Percentiles rank a stretch among this genome's conserved stretches.
Conservation (phyloP, 768 basidiomycete species). For the Obba rivulosa region DNA sequence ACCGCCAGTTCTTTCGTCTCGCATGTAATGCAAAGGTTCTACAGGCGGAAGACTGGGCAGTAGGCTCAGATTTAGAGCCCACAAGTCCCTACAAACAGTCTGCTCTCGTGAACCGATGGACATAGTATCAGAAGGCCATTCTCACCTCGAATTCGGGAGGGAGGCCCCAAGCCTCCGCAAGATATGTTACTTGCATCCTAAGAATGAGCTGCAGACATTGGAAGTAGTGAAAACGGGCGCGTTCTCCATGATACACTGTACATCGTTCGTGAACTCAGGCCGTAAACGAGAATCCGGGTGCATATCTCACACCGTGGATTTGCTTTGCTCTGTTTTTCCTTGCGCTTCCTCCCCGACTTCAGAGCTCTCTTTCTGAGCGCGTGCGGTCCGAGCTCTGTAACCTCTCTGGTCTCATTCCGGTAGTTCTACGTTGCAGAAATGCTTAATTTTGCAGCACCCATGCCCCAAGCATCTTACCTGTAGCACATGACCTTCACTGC, state of each 20-base stretch:
- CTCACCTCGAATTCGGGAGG: constrained; percentile 77
- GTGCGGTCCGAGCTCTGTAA: constrained; percentile 59
- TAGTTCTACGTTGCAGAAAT: constrained; percentile 52
- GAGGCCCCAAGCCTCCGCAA: constrained; percentile 61
- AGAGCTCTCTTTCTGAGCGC: constrained; percentile 59
- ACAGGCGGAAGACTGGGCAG: constrained; percentile 54
- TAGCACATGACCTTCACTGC: constrained; percentile 88
- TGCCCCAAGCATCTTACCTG: constrained; percentile 44
- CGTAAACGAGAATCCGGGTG: background rate
- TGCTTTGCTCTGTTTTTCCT: constrained; percentile 41
- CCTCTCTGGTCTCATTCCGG: constrained; percentile 71
- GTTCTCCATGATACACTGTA: constrained; percentile 78
- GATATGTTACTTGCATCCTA: constrained; percentile 64
- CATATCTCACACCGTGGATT: constrained; percentile 54
- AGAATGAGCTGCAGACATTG: constrained; percentile 81
- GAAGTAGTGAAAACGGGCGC: constrained; percentile 75
- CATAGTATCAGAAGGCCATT: constrained; percentile 5
- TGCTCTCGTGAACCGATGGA: constrained; percentile 23
- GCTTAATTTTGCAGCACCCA: background rate
- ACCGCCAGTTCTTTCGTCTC: constrained; percentile 23
- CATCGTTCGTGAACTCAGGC: background rate
- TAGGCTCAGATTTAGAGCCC: constrained; percentile 67
- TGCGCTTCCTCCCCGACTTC: constrained; percentile 52
- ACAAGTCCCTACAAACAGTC: constrained; percentile 75
- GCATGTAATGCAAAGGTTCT: constrained; percentile 51